These are phyloP conservation scores for Leptodontidium sp. DNA, from an alignment of 2,329 filamentous ascomycete genomes.

Conservation along the genomic window DNA sequence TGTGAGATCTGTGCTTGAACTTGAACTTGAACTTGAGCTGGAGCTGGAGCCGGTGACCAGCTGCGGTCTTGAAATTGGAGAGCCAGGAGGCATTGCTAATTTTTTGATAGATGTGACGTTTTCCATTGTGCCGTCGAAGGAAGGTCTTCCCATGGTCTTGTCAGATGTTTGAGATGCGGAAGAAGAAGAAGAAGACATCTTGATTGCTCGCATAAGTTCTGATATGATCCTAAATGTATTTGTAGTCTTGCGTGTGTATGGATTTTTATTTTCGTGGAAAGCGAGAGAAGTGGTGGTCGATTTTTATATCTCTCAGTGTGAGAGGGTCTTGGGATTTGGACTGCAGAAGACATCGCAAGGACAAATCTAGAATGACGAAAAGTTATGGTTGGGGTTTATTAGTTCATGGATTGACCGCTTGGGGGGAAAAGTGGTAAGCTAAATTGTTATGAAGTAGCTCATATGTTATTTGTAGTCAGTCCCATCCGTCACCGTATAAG, in stretches of 20 bases:
- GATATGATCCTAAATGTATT: neutral
- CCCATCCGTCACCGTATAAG: no score
- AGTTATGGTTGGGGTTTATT: neutral
- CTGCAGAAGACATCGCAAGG: neutral
- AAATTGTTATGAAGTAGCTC: neutral
- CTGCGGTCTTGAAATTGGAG: neutral
- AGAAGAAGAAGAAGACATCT: neutral
- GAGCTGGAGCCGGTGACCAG: neutral
- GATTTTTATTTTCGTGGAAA: neutral
- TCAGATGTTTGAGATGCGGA: neutral
- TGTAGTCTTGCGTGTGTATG: neutral
- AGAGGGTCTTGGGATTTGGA: neutral
- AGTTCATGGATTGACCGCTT: neutral
- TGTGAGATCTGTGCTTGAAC: neutral
- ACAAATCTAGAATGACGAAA: neutral
- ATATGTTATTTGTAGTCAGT: neutral
- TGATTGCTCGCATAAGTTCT: neutral
- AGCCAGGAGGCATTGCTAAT: neutral
- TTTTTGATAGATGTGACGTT: neutral
- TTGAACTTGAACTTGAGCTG: slow-evolving; percentile 7
- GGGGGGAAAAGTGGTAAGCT: neutral
- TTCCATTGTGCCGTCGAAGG: neutral
- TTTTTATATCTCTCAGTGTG: neutral
- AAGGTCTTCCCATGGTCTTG: neutral
- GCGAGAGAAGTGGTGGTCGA: neutral